These are phyloP conservation scores for Thermothelomyces thermophilus DNA, from an alignment of 2,329 filamentous ascomycete species.

Conservation along the genomic window DNA sequence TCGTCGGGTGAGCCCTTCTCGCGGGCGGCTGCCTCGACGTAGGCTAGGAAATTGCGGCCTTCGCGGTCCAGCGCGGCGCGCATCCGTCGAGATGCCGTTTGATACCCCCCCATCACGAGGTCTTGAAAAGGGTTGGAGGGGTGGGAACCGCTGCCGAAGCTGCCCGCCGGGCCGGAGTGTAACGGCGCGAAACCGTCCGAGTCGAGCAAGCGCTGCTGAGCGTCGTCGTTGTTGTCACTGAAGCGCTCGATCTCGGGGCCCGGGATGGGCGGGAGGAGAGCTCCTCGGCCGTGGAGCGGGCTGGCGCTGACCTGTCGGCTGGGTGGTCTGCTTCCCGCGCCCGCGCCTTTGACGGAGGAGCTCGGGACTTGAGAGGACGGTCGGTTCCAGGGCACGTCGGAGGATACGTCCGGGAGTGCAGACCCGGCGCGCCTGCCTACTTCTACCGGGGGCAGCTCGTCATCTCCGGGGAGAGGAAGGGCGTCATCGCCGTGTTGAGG, in stretches of 20 bases:
- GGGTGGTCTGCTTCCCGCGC: slow-evolving; percentile 34
- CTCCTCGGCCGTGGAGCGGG: slow-evolving; percentile 30
- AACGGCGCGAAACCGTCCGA: slow-evolving; percentile 25
- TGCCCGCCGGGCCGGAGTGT: slow-evolving; percentile 26
- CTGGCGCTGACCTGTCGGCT: slow-evolving; percentile 30
- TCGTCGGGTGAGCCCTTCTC: slow-evolving; percentile 25
- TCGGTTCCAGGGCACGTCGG: slow-evolving; percentile 48
- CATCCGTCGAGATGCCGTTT: slow-evolving; percentile 30
- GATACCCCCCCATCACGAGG: slow-evolving; percentile 14
- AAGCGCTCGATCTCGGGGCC: slow-evolving; percentile 39
- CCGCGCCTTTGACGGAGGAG: slow-evolving; percentile 39
- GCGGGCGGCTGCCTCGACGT: slow-evolving; percentile 33
- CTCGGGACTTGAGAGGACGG: slow-evolving; percentile 40
- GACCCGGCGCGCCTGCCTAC: slow-evolving; percentile 61
- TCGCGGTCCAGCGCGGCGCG: slow-evolving; percentile 38
- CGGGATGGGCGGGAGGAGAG: not conserved
- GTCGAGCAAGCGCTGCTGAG: slow-evolving; percentile 23
- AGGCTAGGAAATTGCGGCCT: slow-evolving; percentile 41
- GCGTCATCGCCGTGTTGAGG: slow-evolving; percentile 1
- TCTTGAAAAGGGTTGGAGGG: slow-evolving; percentile 18
- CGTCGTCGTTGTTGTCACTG: slow-evolving; percentile 43
- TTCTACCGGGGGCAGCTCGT: slow-evolving; percentile 42
- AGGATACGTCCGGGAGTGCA: slow-evolving; percentile 59
- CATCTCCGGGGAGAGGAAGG: slow-evolving; percentile 18
- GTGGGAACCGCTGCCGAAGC: slow-evolving; percentile 25